phyloP scores from a whole-genome alignment of 805 yeast genomes.

The Metschnikowia sp. region DNA sequence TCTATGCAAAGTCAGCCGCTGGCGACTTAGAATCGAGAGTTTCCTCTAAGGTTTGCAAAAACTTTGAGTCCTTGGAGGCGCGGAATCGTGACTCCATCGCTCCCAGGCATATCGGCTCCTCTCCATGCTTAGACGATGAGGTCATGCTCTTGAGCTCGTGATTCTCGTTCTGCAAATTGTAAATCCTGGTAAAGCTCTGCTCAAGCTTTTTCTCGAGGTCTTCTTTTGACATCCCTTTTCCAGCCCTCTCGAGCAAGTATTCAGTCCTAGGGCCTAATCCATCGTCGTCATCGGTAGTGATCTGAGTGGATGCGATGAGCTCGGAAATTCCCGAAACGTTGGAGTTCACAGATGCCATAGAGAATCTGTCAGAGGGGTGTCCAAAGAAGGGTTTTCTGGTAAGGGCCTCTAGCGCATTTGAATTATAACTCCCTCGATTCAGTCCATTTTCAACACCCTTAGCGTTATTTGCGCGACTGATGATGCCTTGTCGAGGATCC shows the following conservation, averaged over 20 bases:
- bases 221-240: slow-evolving; percentile 24
- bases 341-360: slow-evolving; percentile 49
- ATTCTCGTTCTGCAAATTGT: slow-evolving; percentile 31
- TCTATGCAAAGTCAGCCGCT: background rate
- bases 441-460: background rate
- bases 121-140: background rate
- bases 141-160: slow-evolving; percentile 16
- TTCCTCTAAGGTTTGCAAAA: slow-evolving; percentile 12
- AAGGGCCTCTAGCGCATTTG: slow-evolving; percentile 34
- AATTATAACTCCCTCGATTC: slow-evolving; percentile 31
- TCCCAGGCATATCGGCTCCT: too few species aligned
- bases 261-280: slow-evolving; percentile 6
- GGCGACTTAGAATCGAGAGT: slow-evolving; percentile 7
- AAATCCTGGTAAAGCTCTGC: slow-evolving; percentile 37
- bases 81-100: background rate
- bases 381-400: slow-evolving; percentile 21
- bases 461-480: background rate
- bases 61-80: slow-evolving; percentile 10
- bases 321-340: slow-evolving; percentile 47
- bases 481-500: slow-evolving; percentile 18
- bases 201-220: slow-evolving; percentile 34
- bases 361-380: slow-evolving; percentile 49
- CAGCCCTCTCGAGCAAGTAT: background rate
- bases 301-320: slow-evolving; percentile 45
- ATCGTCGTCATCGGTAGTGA: slow-evolving; percentile 33